Evolutionary conservation across 2,329 filamentous ascomycete genomes (phyloP).

Genomic region (Aureobasidium subglaciale): DNA sequence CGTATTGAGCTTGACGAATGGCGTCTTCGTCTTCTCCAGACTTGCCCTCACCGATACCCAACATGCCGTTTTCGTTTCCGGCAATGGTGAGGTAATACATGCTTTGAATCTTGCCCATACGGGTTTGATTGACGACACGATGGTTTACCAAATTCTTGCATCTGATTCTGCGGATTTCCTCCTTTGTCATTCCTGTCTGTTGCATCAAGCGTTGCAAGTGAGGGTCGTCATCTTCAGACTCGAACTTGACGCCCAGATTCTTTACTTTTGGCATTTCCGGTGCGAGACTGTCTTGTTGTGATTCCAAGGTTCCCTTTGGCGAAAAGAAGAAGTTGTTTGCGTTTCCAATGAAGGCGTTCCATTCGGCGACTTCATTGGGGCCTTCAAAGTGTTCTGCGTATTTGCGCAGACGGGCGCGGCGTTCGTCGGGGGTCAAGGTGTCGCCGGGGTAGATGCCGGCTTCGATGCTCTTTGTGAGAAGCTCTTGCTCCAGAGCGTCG

Average conservation of each 20-base stretch:
- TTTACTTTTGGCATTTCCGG: conserved; percentile 45
- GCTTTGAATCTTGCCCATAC: conserved; percentile 85
- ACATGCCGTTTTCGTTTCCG: conserved; percentile 75
- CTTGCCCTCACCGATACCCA: conserved; percentile 89
- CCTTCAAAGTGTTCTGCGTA: conserved; percentile 33
- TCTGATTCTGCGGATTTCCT: conserved; percentile 47
- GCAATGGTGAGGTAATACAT: conserved; percentile 71
- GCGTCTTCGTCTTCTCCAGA: conserved; percentile 66
- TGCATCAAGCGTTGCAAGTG: conserved; percentile 47
- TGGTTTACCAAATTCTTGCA: conserved; percentile 69
- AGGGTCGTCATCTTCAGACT: conserved; percentile 35
- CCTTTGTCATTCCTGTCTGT: conserved; percentile 47
- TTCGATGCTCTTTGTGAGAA: conserved; percentile 16
- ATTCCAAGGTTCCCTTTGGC: conserved; percentile 42
- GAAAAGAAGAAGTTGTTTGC: conserved; percentile 41
- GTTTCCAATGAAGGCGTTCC: conserved; percentile 38
- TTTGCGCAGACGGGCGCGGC: conserved; percentile 10
- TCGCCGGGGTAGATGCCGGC: conserved; percentile 18
- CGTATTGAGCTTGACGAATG: conserved; percentile 63
- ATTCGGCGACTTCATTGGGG: conserved; percentile 32
- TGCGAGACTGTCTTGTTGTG: conserved; percentile 37
- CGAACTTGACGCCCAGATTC: conserved; percentile 31
- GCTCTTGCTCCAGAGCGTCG: conserved; percentile 24
- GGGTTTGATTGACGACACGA: conserved; percentile 82
- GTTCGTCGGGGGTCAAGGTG: conserved; percentile 23